Evolutionary conservation across 768 basidiomycete genomes (phyloP).

Genomic region (Xerocomellus chrysenteron): DNA sequence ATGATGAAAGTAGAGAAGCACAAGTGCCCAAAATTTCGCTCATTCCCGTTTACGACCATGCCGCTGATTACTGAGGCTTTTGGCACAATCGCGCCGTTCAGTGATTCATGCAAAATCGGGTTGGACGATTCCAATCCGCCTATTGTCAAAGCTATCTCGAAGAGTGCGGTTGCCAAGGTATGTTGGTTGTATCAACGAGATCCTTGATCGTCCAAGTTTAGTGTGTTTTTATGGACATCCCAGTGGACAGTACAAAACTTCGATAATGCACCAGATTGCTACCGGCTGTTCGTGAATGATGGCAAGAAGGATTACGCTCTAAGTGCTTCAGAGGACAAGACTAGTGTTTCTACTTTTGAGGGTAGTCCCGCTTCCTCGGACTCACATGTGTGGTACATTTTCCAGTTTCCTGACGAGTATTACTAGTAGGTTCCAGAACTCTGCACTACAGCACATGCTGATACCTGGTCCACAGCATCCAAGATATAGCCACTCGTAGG

Average conservation of each 20-base stretch:
- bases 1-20: no score
- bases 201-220: neutral
- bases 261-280: conserved; percentile 3
- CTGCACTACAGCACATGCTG: neutral
- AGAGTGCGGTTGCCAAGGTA: conserved; percentile 1
- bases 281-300: conserved; percentile 10
- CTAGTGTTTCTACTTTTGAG: neutral
- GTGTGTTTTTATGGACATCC: neutral
- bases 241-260: conserved; percentile 12
- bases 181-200: neutral
- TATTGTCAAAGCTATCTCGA: neutral
- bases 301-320: conserved; percentile 7
- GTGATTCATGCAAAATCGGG: neutral
- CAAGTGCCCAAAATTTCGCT: no score
- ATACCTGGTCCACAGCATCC: neutral
- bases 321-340: neutral
- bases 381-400: conserved; percentile 7
- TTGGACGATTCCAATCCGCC: neutral
- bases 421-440: neutral
- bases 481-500: neutral
- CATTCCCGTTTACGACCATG: neutral
- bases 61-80: neutral
- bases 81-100: neutral
- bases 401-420: conserved; percentile 2
- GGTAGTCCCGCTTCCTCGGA: conserved; percentile 2